Evolutionary conservation across 2,329 filamentous ascomycete species (phyloP).

Genomic region (Colletotrichum neosansevieriae): DNA sequence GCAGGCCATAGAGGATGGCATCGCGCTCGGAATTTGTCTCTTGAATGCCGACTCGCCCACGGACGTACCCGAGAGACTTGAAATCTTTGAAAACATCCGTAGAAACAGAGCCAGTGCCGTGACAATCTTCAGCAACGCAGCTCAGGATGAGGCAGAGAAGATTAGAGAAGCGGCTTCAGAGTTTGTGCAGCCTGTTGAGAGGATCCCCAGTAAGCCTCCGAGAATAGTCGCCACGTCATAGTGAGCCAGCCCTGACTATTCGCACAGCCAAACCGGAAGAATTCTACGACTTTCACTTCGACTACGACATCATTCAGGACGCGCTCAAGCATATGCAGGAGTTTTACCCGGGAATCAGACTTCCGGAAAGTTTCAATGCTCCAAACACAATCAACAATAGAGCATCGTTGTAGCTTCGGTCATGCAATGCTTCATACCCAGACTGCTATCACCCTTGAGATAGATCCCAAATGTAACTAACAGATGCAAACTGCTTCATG

Average conservation of each 20-base stretch:
- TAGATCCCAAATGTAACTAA: no score
- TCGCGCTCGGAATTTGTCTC: slow-evolving; percentile 48
- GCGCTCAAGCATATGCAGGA: not conserved
- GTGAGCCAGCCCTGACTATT: not conserved
- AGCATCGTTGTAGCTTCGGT: not conserved
- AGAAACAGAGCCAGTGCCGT: slow-evolving; percentile 50
- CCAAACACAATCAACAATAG: not conserved
- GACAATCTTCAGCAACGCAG: slow-evolving; percentile 55
- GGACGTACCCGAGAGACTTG: slow-evolving; percentile 44
- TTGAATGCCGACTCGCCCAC: slow-evolving; percentile 36
- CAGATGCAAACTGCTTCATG: no score
- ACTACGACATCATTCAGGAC: slow-evolving; percentile 32
- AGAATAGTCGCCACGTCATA: fast-evolving
- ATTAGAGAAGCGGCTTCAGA: slow-evolving; percentile 44
- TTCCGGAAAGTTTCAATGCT: not conserved
- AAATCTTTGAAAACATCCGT: slow-evolving; percentile 45
- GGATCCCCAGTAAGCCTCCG: slow-evolving; percentile 47
- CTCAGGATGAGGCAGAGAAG: slow-evolving; percentile 48
- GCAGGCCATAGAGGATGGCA: slow-evolving; percentile 52
- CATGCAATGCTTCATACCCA: no score
- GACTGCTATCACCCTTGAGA: no score
- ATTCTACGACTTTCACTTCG: slow-evolving; percentile 35
- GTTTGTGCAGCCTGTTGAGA: slow-evolving; percentile 45
- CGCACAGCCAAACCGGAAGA: slow-evolving; percentile 31
- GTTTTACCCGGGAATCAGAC: slow-evolving; percentile 1